Percentiles rank a stretch among this genome's conserved stretches.
phyloP scores from a whole-genome alignment of 2,329 filamentous ascomycete genomes.

The Beauveria australis region DNA sequence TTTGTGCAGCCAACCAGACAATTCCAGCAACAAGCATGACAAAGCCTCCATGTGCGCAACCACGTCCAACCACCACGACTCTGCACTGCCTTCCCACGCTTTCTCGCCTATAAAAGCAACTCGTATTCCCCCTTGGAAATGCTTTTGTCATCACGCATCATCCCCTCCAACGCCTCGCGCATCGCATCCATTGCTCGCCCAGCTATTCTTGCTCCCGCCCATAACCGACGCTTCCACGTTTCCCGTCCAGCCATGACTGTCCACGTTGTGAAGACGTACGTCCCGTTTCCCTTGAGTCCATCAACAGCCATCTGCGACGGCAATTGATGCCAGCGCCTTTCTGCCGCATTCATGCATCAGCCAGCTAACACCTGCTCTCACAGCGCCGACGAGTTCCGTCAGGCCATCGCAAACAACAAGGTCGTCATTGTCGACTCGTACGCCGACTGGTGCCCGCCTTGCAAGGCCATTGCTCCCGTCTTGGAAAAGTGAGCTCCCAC shows the following conservation, averaged over 20 bases:
- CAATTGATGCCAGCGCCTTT: neutral
- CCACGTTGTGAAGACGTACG: slow-evolving; percentile 10
- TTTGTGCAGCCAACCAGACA: neutral
- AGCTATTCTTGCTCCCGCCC: neutral
- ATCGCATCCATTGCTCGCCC: slow-evolving; percentile 9
- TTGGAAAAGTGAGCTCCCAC: slow-evolving; percentile 34
- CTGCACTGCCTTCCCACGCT: neutral
- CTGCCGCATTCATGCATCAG: neutral
- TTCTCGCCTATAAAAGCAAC: neutral
- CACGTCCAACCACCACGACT: neutral
- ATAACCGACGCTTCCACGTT: slow-evolving; percentile 9
- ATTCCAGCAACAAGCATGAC: neutral
- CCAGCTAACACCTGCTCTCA: neutral
- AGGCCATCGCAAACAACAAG: slow-evolving; percentile 30
- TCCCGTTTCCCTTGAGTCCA: neutral
- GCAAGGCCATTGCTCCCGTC: slow-evolving; percentile 79
- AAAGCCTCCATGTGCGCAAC: neutral
- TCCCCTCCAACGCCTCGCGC: slow-evolving; percentile 2
- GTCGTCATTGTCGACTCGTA: slow-evolving; percentile 78
- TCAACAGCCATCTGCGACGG: neutral
- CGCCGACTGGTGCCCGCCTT: slow-evolving; percentile 89
- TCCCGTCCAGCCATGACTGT: slow-evolving; percentile 12
- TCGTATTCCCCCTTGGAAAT: neutral
- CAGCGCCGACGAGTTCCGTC: slow-evolving; percentile 11
- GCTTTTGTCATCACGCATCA: neutral